phyloP scores from a whole-genome alignment of 83 land plant genomes.

The Diphasiastrum complanatum region DNA sequence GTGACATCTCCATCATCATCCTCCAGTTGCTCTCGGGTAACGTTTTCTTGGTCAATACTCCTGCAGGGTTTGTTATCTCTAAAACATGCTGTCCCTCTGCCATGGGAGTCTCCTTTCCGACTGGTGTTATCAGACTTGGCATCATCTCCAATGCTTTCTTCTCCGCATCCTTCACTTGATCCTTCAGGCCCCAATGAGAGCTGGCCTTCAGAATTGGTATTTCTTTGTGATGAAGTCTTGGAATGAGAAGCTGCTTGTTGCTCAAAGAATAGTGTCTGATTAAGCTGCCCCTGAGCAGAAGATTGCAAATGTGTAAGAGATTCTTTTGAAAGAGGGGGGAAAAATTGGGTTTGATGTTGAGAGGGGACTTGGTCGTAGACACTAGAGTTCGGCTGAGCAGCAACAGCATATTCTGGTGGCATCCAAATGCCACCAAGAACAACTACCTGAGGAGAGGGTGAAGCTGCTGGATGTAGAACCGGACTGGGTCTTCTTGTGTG shows the following conservation, averaged over 20 bases:
- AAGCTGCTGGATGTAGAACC: slow-evolving; percentile 7
- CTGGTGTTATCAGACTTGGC: neutral
- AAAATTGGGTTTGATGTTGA: too few relatives aligned
- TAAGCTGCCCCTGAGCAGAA: neutral
- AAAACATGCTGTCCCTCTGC: too few relatives aligned
- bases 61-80: too few relatives aligned
- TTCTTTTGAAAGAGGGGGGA: too few relatives aligned
- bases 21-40: neutral
- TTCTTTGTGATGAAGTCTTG: too few relatives aligned
- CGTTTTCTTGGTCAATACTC: too few relatives aligned
- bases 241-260: too few relatives aligned
- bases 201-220: neutral
- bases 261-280: neutral
- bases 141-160: too few relatives aligned
- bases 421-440: slow-evolving; percentile 12
- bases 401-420: slow-evolving; percentile 6
- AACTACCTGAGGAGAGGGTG: slow-evolving; percentile 7
- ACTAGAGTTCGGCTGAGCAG: neutral
- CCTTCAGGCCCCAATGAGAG: too few relatives aligned
- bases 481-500: slow-evolving; percentile 12
- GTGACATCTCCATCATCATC: slow-evolving; percentile 17
- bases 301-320: neutral
- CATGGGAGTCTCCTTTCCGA: too few relatives aligned
- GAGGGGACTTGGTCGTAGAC: too few relatives aligned
- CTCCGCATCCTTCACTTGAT: too few relatives aligned